Evolutionary conservation across 768 basidiomycete genomes (phyloP).

Genomic region (Dacryopinax primogenitus): DNA sequence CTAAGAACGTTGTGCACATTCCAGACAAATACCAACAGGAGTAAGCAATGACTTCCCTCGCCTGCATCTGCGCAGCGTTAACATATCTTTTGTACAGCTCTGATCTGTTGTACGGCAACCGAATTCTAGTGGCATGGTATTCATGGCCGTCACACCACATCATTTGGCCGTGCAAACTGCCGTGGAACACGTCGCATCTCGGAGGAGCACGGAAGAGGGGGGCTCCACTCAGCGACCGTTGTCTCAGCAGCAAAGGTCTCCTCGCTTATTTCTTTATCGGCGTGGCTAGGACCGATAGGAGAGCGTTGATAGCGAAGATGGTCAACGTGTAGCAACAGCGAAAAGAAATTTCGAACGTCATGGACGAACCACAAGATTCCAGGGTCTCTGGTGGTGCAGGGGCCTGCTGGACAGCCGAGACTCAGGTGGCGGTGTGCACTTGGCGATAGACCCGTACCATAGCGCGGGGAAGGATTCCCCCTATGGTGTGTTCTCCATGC

Average conservation of each 20-base stretch:
- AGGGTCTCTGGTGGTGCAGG: too few species aligned
- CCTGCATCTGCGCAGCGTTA: too few species aligned
- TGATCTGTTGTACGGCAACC: too few species aligned
- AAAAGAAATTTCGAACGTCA: neutral
- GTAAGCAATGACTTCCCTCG: too few species aligned
- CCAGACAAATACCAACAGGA: neutral
- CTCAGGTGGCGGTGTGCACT: neutral
- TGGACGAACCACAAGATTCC: neutral
- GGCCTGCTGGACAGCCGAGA: too few species aligned
- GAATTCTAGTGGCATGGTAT: too few species aligned
- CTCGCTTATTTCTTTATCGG: neutral
- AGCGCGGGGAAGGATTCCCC: neutral
- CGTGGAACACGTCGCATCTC: too few species aligned
- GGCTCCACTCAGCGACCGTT: neutral
- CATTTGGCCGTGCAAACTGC: too few species aligned
- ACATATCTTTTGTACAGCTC: too few species aligned
- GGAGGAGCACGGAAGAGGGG: too few species aligned
- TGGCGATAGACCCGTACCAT: neutral
- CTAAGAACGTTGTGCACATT: neutral
- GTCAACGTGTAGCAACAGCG: neutral
- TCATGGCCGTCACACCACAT: too few species aligned
- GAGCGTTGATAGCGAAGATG: neutral
- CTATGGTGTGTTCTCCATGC: too few species aligned
- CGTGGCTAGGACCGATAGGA: neutral
- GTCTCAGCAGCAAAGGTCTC: neutral